Conservation (phyloP, 2,329 filamentous ascomycete genomes). For the Fulvia fulva region DNA sequence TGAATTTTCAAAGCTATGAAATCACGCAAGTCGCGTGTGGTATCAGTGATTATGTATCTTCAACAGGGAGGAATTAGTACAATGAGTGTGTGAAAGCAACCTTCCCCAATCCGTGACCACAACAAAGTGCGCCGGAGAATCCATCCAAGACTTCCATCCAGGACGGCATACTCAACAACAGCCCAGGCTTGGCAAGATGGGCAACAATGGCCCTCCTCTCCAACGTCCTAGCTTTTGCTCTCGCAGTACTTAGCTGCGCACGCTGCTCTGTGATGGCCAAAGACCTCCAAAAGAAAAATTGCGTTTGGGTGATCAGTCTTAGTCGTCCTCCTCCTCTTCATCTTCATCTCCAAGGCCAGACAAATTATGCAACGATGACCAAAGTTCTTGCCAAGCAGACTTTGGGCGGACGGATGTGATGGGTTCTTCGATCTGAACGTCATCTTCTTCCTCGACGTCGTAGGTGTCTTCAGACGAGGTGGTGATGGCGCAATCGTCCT, state of each 20-base stretch:
- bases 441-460: conserved; percentile 14
- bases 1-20: neutral
- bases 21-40: neutral
- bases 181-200: neutral
- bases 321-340: conserved; percentile 10
- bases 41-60: neutral
- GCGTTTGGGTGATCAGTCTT: neutral
- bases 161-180: neutral
- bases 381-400: conserved; percentile 35
- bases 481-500: conserved; percentile 28
- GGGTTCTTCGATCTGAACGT: conserved; percentile 9
- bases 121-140: neutral
- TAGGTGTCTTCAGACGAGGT: conserved; percentile 18
- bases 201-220: neutral
- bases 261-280: neutral
- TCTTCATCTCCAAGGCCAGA: conserved; percentile 31
- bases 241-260: neutral
- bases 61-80: neutral
- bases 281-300: neutral
- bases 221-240: neutral
- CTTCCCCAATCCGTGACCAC: neutral
- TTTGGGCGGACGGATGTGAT: conserved; percentile 15
- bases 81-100: neutral
- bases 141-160: neutral
- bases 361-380: conserved; percentile 30